phyloP scores from a whole-genome alignment of 2,329 filamentous ascomycete genomes.

The Aspergillus viridinutans region DNA sequence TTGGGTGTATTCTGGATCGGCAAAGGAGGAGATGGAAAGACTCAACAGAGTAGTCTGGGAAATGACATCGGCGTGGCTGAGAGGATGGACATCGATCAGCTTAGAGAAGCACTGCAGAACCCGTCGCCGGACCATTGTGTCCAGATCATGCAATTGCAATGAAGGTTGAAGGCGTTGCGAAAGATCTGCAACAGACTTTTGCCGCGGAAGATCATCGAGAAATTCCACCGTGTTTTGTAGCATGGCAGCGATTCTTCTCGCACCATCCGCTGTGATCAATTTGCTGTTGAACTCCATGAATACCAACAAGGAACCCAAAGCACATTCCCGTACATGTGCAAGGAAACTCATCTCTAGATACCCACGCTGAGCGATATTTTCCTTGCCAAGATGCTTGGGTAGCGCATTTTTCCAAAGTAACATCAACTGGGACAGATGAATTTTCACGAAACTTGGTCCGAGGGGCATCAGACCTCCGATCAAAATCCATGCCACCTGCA shows the following conservation, averaged over 20 bases:
- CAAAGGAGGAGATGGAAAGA: constrained; percentile 83
- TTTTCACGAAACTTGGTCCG: constrained; percentile 97
- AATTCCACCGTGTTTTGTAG: constrained; percentile 91
- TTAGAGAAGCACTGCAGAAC: constrained; percentile 94
- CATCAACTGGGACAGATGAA: constrained; percentile 89
- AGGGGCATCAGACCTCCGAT: constrained; percentile 96
- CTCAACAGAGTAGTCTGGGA: constrained; percentile 89
- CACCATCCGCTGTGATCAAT: constrained; percentile 87
- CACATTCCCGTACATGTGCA: constrained; percentile 90
- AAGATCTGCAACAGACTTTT: constrained; percentile 82
- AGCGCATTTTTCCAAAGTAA: constrained; percentile 96
- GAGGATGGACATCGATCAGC: constrained; percentile 80
- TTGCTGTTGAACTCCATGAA: constrained; percentile 93
- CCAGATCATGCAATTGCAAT: constrained; percentile 82
- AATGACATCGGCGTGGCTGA: constrained; percentile 77
- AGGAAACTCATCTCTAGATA: constrained; percentile 87
- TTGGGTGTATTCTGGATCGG: constrained; percentile 74
- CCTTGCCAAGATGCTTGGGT: constrained; percentile 88
- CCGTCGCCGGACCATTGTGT: constrained; percentile 86
- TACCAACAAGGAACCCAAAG: constrained; percentile 81
- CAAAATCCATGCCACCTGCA: constrained; percentile 96
- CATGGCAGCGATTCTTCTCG: constrained; percentile 88
- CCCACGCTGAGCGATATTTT: constrained; percentile 79
- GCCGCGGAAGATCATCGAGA: constrained; percentile 74
- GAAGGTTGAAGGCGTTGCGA: constrained; percentile 78